Evolutionary conservation across 805 yeast species (phyloP), one percentile per base, ranked within the genome.

Genomic region (Sugiyamaella qingdaonensis): DNA sequence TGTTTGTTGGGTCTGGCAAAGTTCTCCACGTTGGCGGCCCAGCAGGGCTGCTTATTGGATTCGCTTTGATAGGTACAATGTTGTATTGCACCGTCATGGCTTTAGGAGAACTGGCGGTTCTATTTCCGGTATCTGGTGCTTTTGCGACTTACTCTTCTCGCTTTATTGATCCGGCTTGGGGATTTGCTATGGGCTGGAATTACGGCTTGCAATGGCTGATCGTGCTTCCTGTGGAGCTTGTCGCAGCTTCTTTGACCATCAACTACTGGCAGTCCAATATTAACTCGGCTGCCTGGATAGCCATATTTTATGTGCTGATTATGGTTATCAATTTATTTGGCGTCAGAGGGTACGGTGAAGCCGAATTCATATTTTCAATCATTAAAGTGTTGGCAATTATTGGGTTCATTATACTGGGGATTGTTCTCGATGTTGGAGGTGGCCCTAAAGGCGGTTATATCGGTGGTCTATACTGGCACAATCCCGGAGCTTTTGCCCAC

Each of bases 151-250:
- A 74, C 64, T 77, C 81, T 54, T 73, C 80, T 46, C 71, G 86
- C 58, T 76, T 83, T 57, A 72, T 82, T 52, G 85, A 82, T 56
- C 82, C 82, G 3, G 77, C 83, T 1, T 71, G 80, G 61, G 86
- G 86, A 0, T 83, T 83, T 62, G 79, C 86, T n/a, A 77, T 80
- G 58, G 86, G 84, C 16, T 80, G 85, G 85, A 79, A 81, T 63
- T 83, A 82, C 60, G 77, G 77, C 48, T 65, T 82, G 55, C 84
- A 81, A 61, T 78, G 81, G 80, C 68, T 82, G 36, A 79, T 82
- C 34, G 76, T 81, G 32, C 69, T 81, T 37, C 88, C 88, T 0
- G 69, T 83, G 53, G 88, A 83, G 61, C 70, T 82, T 52, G 82
- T 80, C 34, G 81, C 84, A 4, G 81, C 82, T 1, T 76, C 84